A percentile compares a stretch with the other conserved stretches of the same genome.
These are phyloP conservation scores for Auriscalpium orientale DNA, from an alignment of 768 basidiomycete genomes.

Conservation along the genomic window DNA sequence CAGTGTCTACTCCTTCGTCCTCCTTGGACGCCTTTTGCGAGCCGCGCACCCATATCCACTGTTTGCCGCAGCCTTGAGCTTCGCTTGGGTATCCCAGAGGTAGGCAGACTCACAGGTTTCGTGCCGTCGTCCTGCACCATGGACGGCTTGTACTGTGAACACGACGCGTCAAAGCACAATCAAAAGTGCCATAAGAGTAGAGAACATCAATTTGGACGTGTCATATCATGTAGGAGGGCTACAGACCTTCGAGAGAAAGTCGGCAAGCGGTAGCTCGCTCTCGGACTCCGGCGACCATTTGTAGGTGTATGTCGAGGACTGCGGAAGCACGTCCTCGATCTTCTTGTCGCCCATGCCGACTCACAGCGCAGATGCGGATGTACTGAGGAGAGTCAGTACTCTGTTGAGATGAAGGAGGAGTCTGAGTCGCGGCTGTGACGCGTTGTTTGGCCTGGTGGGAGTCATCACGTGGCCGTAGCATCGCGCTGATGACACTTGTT, in stretches of 20 bases:
- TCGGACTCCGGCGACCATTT: not conserved
- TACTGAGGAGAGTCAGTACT: too few species aligned
- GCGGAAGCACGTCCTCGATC: not conserved
- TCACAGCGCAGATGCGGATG: too few species aligned
- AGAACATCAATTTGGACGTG: too few species aligned
- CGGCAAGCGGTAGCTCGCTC: not conserved
- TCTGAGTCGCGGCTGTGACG: too few species aligned
- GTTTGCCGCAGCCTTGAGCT: not conserved
- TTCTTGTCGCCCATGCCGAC: not conserved
- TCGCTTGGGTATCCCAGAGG: not conserved
- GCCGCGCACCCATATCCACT: not conserved
- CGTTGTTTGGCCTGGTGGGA: too few species aligned
- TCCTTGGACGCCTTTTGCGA: not conserved
- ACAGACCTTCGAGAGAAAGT: not conserved
- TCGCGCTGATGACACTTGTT: too few species aligned
- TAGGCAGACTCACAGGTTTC: slow-evolving; percentile 49
- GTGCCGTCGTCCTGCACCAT: slow-evolving; percentile 74
- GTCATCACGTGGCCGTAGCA: too few species aligned
- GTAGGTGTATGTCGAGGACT: not conserved
- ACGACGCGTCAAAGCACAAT: not conserved
- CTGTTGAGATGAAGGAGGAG: too few species aligned
- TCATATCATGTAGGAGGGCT: too few species aligned
- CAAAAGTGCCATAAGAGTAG: not conserved
- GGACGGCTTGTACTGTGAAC: slow-evolving; percentile 58
- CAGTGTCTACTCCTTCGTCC: not conserved